These are phyloP conservation scores for Brettanomyces nanus DNA, from an alignment of 805 yeast species.

Conservation along the genomic window DNA sequence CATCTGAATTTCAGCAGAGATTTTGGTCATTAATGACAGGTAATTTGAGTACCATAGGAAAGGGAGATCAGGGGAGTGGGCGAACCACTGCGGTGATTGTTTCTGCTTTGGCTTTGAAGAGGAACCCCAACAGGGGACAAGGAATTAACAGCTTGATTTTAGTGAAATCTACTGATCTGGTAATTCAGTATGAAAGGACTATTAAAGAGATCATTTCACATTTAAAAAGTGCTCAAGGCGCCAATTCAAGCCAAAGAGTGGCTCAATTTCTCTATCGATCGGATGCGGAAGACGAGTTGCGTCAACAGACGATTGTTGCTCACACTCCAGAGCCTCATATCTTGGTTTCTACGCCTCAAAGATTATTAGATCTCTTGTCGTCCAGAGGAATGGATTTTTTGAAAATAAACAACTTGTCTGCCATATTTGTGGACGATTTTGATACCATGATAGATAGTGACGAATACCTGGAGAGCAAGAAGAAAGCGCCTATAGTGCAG, in stretches of 20 bases:
- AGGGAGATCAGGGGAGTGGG: slow-evolving; percentile 26
- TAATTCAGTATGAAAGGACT: slow-evolving; percentile 16
- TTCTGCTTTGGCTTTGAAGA: slow-evolving; percentile 19
- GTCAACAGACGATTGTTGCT: slow-evolving; percentile 18
- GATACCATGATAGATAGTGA: slow-evolving; percentile 22
- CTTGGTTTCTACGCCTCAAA: slow-evolving; percentile 28
- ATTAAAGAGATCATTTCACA: slow-evolving; percentile 9
- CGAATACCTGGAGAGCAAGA: slow-evolving; percentile 11
- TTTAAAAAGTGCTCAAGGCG: slow-evolving; percentile 3
- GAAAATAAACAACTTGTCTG: slow-evolving; percentile 20
- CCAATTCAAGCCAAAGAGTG: slow-evolving; percentile 6
- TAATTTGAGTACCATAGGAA: slow-evolving; percentile 22
- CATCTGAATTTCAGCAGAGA: slow-evolving; percentile 25
- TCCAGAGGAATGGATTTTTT: slow-evolving; percentile 25
- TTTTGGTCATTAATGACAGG: slow-evolving; percentile 20
- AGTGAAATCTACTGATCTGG: slow-evolving; percentile 22
- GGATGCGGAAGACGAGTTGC: slow-evolving; percentile 14
- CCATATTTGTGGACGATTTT: slow-evolving; percentile 28
- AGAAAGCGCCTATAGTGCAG: slow-evolving; percentile 22
- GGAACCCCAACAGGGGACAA: slow-evolving; percentile 16
- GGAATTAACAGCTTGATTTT: slow-evolving; percentile 24
- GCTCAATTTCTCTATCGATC: slow-evolving; percentile 27
- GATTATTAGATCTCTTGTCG: slow-evolving; percentile 27
- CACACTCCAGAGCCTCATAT: slow-evolving; percentile 23
- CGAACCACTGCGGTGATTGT: slow-evolving; percentile 19